Evolutionary conservation across 2,329 filamentous ascomycete genomes (phyloP).

Genomic region (Verticillium nubilum): DNA sequence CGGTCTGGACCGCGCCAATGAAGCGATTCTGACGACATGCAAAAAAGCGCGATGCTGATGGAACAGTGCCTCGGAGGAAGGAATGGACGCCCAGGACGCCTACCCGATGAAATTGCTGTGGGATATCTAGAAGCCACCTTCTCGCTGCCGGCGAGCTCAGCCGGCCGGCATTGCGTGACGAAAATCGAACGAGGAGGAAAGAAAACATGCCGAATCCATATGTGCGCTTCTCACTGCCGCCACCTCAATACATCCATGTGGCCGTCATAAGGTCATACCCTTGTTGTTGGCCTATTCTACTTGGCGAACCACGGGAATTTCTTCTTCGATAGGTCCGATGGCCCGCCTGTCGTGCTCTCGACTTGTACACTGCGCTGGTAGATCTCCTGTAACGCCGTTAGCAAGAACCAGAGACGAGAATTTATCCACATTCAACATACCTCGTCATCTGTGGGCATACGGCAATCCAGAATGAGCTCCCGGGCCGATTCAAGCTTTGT

Average conservation of each 20-base stretch:
- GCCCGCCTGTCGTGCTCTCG: conserved; percentile 42
- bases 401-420: not conserved
- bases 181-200: not conserved
- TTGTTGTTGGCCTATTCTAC: conserved; percentile 17
- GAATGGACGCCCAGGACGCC: not conserved
- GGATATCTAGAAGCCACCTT: not conserved
- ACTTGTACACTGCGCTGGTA: conserved; percentile 58
- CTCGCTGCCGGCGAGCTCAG: not conserved
- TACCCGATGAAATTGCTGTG: not conserved
- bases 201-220: not conserved
- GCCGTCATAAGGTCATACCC: not conserved
- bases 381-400: conserved; percentile 46
- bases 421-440: conserved; percentile 44
- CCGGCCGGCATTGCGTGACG: not conserved
- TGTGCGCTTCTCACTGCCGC: not conserved
- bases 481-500: conserved; percentile 63
- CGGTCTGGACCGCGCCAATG: not conserved
- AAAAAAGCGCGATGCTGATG: not conserved
- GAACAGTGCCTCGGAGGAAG: not conserved
- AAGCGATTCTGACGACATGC: not conserved
- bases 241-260: not conserved
- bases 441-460: conserved; percentile 81
- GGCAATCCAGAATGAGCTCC: conserved; percentile 74
- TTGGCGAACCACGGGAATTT: conserved; percentile 63
- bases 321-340: conserved; percentile 50